A percentile compares a stretch with the other conserved stretches of the same genome.
phyloP scores from a whole-genome alignment of 345 rosid species.

The Abelmoschus esculentus region DNA sequence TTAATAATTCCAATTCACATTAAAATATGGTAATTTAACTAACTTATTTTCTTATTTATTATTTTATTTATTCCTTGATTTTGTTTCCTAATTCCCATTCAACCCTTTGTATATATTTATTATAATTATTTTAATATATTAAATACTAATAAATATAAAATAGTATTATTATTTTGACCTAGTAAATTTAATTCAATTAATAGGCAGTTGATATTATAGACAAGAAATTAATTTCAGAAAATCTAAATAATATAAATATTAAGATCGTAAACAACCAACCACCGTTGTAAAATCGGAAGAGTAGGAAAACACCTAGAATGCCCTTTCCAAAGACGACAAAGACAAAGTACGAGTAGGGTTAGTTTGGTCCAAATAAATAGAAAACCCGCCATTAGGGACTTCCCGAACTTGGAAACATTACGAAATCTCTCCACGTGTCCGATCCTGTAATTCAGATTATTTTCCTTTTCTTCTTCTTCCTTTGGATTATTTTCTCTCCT shows the following conservation, averaged over 20 bases:
- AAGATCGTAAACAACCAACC: no score
- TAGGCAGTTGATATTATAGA: no score
- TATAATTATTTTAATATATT: no score
- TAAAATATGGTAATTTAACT: no score
- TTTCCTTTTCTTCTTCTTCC: background rate
- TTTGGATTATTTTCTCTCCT: background rate
- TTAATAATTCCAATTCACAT: no score
- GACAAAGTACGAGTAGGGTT: background rate
- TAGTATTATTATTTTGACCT: no score
- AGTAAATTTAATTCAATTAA: no score
- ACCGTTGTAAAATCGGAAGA: no score
- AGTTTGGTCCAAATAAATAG: background rate
- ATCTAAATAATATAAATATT: no score
- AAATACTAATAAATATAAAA: no score
- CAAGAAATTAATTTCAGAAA: no score
- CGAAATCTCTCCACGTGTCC: conserved; percentile 10
- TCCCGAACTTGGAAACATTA: background rate
- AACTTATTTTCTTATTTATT: background rate
- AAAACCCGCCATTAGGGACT: conserved; percentile 1
- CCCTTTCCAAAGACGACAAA: background rate
- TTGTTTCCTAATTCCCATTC: background rate
- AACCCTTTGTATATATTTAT: background rate
- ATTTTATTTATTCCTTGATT: background rate
- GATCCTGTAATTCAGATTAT: background rate
- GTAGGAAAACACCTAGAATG: background rate